Evolutionary conservation across 2,329 filamentous ascomycete genomes (phyloP).

Genomic region (Blumeria graminis): DNA sequence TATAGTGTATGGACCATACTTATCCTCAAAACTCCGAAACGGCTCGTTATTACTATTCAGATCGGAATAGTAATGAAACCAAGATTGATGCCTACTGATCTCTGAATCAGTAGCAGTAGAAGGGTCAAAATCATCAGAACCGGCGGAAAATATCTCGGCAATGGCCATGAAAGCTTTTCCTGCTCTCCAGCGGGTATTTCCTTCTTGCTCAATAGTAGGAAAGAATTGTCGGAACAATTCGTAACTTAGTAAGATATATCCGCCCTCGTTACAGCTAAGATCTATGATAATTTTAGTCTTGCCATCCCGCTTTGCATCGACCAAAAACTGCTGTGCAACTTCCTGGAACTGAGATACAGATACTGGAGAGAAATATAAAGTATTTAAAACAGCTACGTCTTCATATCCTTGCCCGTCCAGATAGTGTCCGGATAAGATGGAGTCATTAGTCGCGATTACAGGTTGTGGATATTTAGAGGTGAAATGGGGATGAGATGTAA

Average conservation of each 20-base stretch:
- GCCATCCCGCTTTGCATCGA: slow-evolving; percentile 19
- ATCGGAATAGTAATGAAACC: slow-evolving; percentile 9
- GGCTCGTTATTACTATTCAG: slow-evolving; percentile 7
- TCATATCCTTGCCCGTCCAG: slow-evolving; percentile 6
- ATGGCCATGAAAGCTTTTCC: slow-evolving; percentile 9
- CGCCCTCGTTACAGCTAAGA: slow-evolving; percentile 32
- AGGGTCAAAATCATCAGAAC: slow-evolving; percentile 5
- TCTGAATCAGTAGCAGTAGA: slow-evolving; percentile 5
- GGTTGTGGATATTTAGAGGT: slow-evolving; percentile 9
- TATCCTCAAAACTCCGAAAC: slow-evolving; percentile 7
- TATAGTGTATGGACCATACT: slow-evolving; percentile 7
- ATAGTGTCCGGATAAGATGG: slow-evolving; percentile 11
- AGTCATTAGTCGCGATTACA: slow-evolving; percentile 7
- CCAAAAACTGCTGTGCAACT: slow-evolving; percentile 18
- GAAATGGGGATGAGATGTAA: slow-evolving; percentile 1
- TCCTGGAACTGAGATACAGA: slow-evolving; percentile 9
- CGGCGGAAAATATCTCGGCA: slow-evolving; percentile 5
- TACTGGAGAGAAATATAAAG: slow-evolving; percentile 8
- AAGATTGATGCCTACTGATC: slow-evolving; percentile 6
- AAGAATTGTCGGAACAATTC: slow-evolving; percentile 23
- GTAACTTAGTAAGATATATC: slow-evolving; percentile 22
- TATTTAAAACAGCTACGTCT: slow-evolving; percentile 10
- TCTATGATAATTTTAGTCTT: slow-evolving; percentile 40
- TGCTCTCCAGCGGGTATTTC: slow-evolving; percentile 7
- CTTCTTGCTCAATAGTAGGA: slow-evolving; percentile 11